phyloP scores from a whole-genome alignment of 108 stramenopile species.

The Skeletonema menzelii region DNA sequence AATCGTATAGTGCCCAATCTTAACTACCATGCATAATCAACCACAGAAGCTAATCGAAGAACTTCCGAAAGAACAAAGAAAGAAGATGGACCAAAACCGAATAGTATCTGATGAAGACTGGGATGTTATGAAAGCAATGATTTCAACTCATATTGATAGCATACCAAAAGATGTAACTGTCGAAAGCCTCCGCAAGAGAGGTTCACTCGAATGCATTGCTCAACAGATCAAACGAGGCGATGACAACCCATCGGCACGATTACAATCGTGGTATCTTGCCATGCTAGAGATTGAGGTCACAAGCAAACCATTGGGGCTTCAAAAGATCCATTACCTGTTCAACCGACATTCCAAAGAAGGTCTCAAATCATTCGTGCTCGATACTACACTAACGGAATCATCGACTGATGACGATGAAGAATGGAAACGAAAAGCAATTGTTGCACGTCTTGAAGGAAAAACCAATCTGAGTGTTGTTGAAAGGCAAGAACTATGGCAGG shows the following conservation, averaged over 20 bases:
- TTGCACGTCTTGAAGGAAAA: slow-evolving; percentile 20
- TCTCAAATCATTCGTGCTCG: slow-evolving; percentile 24
- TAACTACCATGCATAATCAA: too few species aligned
- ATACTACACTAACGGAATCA: slow-evolving; percentile 18
- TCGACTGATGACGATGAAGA: slow-evolving; percentile 2
- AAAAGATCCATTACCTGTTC: slow-evolving; percentile 27
- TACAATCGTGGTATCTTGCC: slow-evolving; percentile 27
- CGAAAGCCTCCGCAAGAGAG: slow-evolving; percentile 13
- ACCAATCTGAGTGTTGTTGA: slow-evolving; percentile 14
- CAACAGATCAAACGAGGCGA: slow-evolving; percentile 29
- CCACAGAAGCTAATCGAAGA: too few species aligned
- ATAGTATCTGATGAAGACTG: slow-evolving; percentile 25
- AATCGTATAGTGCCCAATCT: too few species aligned
- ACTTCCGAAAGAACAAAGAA: neutral
- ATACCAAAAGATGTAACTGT: slow-evolving; percentile 16
- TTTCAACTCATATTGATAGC: slow-evolving; percentile 20
- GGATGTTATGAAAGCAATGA: slow-evolving; percentile 37
- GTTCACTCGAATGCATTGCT: slow-evolving; percentile 32
- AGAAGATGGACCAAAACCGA: neutral
- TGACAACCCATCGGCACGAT: slow-evolving; percentile 13
- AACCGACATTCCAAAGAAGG: slow-evolving; percentile 13
- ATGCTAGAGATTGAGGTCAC: slow-evolving; percentile 37
- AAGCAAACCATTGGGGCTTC: slow-evolving; percentile 9
- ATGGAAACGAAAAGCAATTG: slow-evolving; percentile 16
- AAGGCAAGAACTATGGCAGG: slow-evolving; percentile 38